phyloP scores from a whole-genome alignment of 345 rosid species.

The Hevea brasiliensis region DNA sequence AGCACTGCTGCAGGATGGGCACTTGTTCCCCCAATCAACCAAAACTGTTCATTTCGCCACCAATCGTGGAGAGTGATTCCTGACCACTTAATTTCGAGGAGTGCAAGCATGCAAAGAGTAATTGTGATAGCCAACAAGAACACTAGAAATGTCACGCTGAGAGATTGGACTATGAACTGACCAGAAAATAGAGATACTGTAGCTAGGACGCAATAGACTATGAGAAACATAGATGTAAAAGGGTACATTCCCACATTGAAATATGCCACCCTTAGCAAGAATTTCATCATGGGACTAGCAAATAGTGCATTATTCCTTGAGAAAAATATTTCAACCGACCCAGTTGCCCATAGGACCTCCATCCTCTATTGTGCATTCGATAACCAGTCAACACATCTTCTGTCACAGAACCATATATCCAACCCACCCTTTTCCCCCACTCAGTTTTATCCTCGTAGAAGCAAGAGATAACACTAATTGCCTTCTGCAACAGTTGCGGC shows the following conservation, averaged over 20 bases:
- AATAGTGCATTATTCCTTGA: constrained; percentile 71
- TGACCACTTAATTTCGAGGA: constrained; percentile 79
- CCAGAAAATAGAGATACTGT: constrained; percentile 72
- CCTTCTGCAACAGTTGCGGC: constrained; percentile 84
- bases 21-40: constrained; percentile 83
- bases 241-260: constrained; percentile 81
- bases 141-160: constrained; percentile 49
- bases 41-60: constrained; percentile 86
- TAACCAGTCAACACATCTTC: constrained; percentile 86
- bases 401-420: constrained; percentile 83
- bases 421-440: constrained; percentile 80
- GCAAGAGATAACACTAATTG: constrained; percentile 74
- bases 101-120: constrained; percentile 58
- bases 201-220: constrained; percentile 69
- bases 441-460: constrained; percentile 80
- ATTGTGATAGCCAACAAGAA: constrained; percentile 58
- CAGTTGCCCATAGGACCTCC: constrained; percentile 91
- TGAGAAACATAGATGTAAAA: constrained; percentile 70
- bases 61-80: constrained; percentile 79
- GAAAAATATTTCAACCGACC: constrained; percentile 81
- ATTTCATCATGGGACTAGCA: constrained; percentile 59
- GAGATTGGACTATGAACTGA: constrained; percentile 70
- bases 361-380: constrained; percentile 80
- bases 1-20: constrained; percentile 79
- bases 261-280: constrained; percentile 68